phyloP scores from a whole-genome alignment of 225 moss, liverwort and hornwort genomes.

The Anthoceros angustus region DNA sequence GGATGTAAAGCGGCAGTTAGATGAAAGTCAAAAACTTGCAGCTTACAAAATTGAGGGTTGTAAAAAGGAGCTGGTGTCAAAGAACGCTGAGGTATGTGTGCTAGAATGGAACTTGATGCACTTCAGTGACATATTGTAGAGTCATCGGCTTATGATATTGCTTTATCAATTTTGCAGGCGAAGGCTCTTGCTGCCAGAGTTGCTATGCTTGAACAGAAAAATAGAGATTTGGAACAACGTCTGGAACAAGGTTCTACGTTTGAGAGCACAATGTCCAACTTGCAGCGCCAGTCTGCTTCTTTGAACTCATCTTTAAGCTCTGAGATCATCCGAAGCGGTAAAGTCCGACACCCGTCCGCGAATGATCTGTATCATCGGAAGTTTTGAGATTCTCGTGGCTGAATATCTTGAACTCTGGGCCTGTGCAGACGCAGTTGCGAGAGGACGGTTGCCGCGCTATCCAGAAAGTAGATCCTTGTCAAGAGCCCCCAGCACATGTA shows the following conservation, averaged over 20 bases:
- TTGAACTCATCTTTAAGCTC: slow-evolving; percentile 1
- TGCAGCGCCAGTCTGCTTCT: slow-evolving; percentile 1
- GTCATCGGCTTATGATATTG: neutral
- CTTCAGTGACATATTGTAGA: neutral
- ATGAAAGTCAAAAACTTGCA: neutral
- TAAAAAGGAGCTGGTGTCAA: neutral
- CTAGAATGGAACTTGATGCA: neutral
- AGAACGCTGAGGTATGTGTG: neutral
- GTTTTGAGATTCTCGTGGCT: neutral
- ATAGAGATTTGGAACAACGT: neutral
- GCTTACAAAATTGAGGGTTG: neutral
- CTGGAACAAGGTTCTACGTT: neutral
- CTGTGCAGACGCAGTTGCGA: neutral
- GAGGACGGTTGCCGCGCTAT: neutral
- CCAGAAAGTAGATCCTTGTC: neutral
- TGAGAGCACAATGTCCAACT: neutral
- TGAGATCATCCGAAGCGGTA: slow-evolving; percentile 1
- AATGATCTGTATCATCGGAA: too few species aligned
- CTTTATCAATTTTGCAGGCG: neutral
- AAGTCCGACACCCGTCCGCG: neutral
- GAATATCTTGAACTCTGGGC: neutral
- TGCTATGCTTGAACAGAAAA: neutral
- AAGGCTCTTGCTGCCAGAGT: neutral
- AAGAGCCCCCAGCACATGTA: neutral
- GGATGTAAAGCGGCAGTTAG: neutral